Evolutionary conservation across 116 monocot genomes (phyloP).

Genomic region (Papilionanthe hybrid): DNA sequence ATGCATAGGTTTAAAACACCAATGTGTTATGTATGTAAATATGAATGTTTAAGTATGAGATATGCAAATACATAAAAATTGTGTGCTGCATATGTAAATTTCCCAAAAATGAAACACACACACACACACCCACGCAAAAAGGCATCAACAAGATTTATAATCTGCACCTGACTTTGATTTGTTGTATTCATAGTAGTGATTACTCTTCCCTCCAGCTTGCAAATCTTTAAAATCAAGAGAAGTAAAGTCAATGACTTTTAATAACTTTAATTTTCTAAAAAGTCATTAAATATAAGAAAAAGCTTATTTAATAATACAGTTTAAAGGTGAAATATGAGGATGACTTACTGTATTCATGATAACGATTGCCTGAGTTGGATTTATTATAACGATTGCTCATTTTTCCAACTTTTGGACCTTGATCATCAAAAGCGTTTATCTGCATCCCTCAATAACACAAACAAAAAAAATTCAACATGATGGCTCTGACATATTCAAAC

Average conservation of each 20-base stretch:
- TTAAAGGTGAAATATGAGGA: neutral
- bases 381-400: constrained; percentile 11
- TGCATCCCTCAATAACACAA: neutral
- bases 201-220: constrained; percentile 15
- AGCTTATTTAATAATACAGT: neutral
- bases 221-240: constrained; percentile 6
- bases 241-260: neutral
- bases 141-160: neutral
- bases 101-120: no score
- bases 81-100: no score
- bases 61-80: no score
- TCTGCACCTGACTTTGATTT: constrained; percentile 17
- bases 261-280: neutral
- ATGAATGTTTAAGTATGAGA: no score
- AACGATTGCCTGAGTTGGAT: constrained; percentile 8
- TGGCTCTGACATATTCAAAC: neutral
- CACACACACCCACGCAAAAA: neutral
- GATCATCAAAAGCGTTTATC: constrained; percentile 1
- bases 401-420: constrained; percentile 2
- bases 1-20: no score
- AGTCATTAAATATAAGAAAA: neutral
- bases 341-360: constrained; percentile 9
- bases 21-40: no score
- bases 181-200: constrained; percentile 13
- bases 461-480: neutral